Percentiles rank a stretch among this genome's conserved stretches.
These are phyloP conservation scores for Aspergillus hancockii DNA, from an alignment of 495 filamentous ascomycete species.

Conservation along the genomic window DNA sequence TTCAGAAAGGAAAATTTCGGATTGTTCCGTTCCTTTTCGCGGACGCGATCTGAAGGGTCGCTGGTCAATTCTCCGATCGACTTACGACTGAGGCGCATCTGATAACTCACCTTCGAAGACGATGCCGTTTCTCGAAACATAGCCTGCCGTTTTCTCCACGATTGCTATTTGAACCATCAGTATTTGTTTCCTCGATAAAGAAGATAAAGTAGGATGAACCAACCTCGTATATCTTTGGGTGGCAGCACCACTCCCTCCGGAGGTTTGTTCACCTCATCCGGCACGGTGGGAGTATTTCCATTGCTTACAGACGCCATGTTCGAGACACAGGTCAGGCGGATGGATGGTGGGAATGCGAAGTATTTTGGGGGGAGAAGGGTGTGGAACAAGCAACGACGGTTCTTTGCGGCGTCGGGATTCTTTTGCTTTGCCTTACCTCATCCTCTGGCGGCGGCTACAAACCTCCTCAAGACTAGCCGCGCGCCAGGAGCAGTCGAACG, in stretches of 20 bases:
- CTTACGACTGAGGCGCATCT: not conserved
- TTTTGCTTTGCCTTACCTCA: constrained; percentile 8
- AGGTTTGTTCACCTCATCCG: constrained; percentile 66
- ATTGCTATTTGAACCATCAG: constrained; percentile 46
- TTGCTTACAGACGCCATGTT: constrained; percentile 62
- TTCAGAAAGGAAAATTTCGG: constrained; percentile 89
- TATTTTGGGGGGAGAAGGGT: not conserved
- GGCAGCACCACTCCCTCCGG: constrained; percentile 83
- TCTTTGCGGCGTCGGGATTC: not conserved
- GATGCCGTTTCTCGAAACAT: constrained; percentile 77
- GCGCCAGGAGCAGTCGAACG: not conserved
- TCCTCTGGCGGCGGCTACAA: not conserved
- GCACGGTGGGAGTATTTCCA: constrained; percentile 48
- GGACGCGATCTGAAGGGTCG: constrained; percentile 64
- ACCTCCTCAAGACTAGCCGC: no score
- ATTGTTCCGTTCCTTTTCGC: constrained; percentile 81
- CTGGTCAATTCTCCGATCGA: constrained; percentile 10
- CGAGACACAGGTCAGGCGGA: constrained; percentile 20
- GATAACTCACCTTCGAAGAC: constrained; percentile 70
- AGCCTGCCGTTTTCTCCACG: constrained; percentile 95
- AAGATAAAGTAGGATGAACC: constrained; percentile 17
- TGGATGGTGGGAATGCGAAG: not conserved
- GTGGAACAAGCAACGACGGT: not conserved
- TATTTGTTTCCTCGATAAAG: not conserved
- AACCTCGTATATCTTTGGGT: constrained; percentile 76